Conservation (phyloP, 2,329 filamentous ascomycete species). For the Cladosporium sphaerospermum region DNA sequence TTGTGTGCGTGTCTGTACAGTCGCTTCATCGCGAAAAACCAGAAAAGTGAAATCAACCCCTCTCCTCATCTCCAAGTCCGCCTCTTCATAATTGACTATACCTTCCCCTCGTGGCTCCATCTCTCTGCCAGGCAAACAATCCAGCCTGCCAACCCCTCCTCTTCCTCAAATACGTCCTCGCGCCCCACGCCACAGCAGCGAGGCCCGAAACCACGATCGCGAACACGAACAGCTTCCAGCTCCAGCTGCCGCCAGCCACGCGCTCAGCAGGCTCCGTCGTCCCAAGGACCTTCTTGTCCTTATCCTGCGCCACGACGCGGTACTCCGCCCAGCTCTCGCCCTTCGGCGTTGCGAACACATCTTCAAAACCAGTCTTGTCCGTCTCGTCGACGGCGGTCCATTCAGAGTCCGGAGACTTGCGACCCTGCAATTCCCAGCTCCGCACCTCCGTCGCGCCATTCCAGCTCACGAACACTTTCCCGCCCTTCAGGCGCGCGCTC, state of each 20-base stretch:
- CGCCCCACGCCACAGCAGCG: background rate
- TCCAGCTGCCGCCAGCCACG: background rate
- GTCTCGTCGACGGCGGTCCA: constrained; percentile 2
- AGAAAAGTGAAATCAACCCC: too few relatives aligned
- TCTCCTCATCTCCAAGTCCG: too few relatives aligned
- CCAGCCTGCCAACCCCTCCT: constrained; percentile 8
- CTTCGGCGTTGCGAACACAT: constrained; percentile 15
- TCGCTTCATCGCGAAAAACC: too few relatives aligned
- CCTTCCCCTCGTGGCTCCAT: background rate
- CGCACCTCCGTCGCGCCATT: constrained; percentile 44
- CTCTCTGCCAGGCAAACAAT: constrained; percentile 2
- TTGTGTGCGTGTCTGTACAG: too few relatives aligned
- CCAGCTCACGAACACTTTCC: constrained; percentile 46
- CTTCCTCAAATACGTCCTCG: background rate
- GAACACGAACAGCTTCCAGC: constrained; percentile 3
- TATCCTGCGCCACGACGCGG: constrained; percentile 21
- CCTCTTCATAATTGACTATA: constrained; percentile 1
- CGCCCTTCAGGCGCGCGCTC: constrained; percentile 18
- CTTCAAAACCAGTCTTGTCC: constrained; percentile 15
- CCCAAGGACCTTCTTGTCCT: constrained; percentile 16
- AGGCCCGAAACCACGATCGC: background rate
- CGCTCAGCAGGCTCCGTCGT: background rate
- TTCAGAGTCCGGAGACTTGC: background rate
- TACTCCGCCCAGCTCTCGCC: constrained; percentile 9
- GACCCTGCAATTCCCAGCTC: constrained; percentile 37